Evolutionary conservation across 2,329 filamentous ascomycete species (phyloP).

Genomic region (Xylaria sp.): DNA sequence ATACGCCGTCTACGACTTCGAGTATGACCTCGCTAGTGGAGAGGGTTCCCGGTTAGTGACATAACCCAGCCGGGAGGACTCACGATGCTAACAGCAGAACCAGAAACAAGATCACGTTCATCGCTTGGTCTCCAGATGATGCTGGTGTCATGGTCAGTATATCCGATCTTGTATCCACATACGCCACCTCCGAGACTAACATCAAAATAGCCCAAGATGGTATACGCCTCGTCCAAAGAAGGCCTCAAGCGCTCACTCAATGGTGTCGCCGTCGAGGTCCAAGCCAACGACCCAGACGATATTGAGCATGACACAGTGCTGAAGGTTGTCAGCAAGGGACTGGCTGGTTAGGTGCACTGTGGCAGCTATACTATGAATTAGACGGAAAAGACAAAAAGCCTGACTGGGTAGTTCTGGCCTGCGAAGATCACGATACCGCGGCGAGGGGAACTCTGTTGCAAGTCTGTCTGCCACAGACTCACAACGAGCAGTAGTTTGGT

Average conservation of each 20-base stretch:
- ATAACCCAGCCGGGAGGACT: constrained; percentile 45
- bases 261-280: constrained; percentile 79
- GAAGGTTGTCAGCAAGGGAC: constrained; percentile 72
- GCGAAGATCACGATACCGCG: constrained; percentile 45
- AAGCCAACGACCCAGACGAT: constrained; percentile 86
- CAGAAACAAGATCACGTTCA: constrained; percentile 83
- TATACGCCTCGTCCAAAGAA: constrained; percentile 90
- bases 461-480: constrained; percentile 36
- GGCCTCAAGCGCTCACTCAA: constrained; percentile 83
- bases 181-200: constrained; percentile 32
- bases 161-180: not conserved
- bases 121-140: constrained; percentile 85
- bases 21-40: constrained; percentile 77
- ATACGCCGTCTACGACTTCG: constrained; percentile 87
- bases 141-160: constrained; percentile 76
- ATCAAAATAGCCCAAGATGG: constrained; percentile 77
- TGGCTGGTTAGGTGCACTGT: constrained; percentile 57
- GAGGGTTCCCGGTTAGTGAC: constrained; percentile 73
- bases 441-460: constrained; percentile 38
- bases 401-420: constrained; percentile 35
- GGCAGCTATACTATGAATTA: constrained; percentile 24
- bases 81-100: constrained; percentile 29
- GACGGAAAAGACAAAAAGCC: constrained; percentile 30
- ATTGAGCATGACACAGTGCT: constrained; percentile 81
- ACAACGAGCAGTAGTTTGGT: constrained; percentile 44